A percentile compares a stretch with the other conserved stretches of the same genome.
phyloP scores from a whole-genome alignment of 305 asterid species.

The Fraxinus xanthoxyloides region DNA sequence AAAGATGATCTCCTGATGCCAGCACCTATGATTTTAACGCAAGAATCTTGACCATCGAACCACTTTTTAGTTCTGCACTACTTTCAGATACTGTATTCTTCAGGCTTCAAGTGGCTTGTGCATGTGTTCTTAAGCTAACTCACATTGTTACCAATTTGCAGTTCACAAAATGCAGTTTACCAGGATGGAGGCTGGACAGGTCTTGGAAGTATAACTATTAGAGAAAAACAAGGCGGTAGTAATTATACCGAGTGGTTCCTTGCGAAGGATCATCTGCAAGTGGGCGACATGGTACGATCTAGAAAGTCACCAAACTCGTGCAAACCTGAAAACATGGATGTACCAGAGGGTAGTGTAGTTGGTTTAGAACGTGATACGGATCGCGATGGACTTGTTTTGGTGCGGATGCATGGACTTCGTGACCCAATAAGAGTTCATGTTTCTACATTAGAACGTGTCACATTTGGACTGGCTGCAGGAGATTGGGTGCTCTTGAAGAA shows the following conservation, averaged over 20 bases:
- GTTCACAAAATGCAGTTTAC: constrained; percentile 56
- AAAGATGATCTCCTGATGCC: background rate
- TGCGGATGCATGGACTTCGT: constrained; percentile 80
- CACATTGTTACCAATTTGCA: constrained; percentile 32
- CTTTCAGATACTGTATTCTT: background rate
- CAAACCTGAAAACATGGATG: constrained; percentile 70
- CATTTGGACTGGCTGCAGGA: constrained; percentile 75
- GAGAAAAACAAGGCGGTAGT: constrained; percentile 49
- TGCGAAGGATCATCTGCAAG: constrained; percentile 73
- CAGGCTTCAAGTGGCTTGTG: background rate
- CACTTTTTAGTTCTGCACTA: background rate
- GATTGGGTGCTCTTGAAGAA: constrained; percentile 81
- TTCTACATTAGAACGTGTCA: constrained; percentile 76
- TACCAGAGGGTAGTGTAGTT: constrained; percentile 70
- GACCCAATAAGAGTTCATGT: constrained; percentile 67
- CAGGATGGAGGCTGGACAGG: constrained; percentile 58
- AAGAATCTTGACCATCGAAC: background rate
- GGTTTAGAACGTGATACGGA: constrained; percentile 75
- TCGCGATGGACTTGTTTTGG: constrained; percentile 66
- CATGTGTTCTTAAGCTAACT: background rate
- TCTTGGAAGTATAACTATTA: constrained; percentile 40
- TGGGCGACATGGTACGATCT: constrained; percentile 77
- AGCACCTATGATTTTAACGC: background rate
- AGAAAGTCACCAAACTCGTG: constrained; percentile 62
- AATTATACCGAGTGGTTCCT: constrained; percentile 83